phyloP scores from a whole-genome alignment of 306 rosid species.

The Rubus parviflorus region DNA sequence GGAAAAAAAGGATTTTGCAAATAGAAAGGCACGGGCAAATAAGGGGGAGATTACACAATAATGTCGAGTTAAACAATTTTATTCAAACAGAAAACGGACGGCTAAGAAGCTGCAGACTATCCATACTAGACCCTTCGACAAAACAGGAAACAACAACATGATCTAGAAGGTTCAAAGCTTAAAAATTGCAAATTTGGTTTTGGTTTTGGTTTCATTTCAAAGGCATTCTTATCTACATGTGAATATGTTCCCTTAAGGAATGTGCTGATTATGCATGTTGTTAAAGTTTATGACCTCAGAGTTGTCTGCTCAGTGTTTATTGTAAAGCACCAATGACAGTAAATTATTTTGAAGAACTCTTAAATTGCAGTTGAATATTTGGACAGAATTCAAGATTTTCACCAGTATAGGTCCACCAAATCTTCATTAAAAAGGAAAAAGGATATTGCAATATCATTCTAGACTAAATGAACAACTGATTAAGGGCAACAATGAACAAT shows the following conservation, averaged over 20 bases:
- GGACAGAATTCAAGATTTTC: background rate
- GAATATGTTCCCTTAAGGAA: background rate
- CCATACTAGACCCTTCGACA: background rate
- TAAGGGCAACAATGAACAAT: background rate
- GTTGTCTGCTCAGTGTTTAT: background rate
- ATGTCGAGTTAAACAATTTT: background rate
- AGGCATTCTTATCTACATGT: background rate
- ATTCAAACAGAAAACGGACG: background rate
- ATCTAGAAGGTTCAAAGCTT: background rate
- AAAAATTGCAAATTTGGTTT: background rate
- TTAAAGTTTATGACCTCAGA: no score
- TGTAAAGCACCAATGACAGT: background rate
- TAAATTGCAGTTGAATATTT: background rate
- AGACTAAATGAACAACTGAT: background rate
- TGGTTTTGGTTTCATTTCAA: background rate
- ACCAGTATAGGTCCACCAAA: no score
- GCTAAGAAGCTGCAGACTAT: background rate
- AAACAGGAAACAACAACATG: background rate
- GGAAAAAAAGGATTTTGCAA: no score
- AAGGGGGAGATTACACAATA: no score
- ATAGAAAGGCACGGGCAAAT: no score
- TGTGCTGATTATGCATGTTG: background rate
- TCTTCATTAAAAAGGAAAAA: background rate
- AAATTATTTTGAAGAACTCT: background rate
- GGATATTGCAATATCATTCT: background rate